A percentile compares a stretch with the other conserved stretches of the same genome.
Conservation (phyloP, 805 yeast species). For the Candida ovalis region DNA sequence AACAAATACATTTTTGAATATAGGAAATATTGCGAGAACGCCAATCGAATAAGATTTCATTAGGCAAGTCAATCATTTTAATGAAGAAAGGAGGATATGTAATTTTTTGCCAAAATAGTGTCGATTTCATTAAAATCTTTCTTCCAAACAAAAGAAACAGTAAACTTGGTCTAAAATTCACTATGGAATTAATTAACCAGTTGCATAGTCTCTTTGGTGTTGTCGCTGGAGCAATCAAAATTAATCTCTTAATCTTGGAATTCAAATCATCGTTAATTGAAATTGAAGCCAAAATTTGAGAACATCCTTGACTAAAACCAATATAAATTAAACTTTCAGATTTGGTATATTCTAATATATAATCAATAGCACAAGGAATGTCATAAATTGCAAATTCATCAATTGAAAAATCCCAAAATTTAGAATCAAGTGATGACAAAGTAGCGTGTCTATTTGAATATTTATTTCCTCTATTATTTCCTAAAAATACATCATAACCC, state of each 20-base stretch:
- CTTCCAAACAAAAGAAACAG: constrained; percentile 73
- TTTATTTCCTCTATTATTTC: constrained; percentile 90
- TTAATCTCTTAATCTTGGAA: constrained; percentile 42
- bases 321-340: constrained; percentile 54
- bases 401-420: constrained; percentile 88
- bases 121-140: constrained; percentile 60
- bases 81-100: constrained; percentile 76
- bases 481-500: constrained; percentile 94
- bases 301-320: constrained; percentile 95
- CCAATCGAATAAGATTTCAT: constrained; percentile 77
- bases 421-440: constrained; percentile 34
- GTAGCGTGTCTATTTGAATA: constrained; percentile 75
- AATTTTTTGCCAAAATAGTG: constrained; percentile 66
- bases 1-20: constrained; percentile 73
- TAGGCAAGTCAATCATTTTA: constrained; percentile 66
- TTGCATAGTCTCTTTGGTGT: constrained; percentile 85
- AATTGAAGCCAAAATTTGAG: constrained; percentile 87
- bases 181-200: constrained; percentile 68
- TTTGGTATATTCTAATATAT: constrained; percentile 55
- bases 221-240: constrained; percentile 83
- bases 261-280: constrained; percentile 69
- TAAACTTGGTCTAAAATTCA: constrained; percentile 72
- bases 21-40: constrained; percentile 62
- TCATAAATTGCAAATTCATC: constrained; percentile 92
- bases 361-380: constrained; percentile 80